Base-by-base conservation (phyloP, 2,329 filamentous ascomycete genomes). In the Penicillium sp. region DNA sequence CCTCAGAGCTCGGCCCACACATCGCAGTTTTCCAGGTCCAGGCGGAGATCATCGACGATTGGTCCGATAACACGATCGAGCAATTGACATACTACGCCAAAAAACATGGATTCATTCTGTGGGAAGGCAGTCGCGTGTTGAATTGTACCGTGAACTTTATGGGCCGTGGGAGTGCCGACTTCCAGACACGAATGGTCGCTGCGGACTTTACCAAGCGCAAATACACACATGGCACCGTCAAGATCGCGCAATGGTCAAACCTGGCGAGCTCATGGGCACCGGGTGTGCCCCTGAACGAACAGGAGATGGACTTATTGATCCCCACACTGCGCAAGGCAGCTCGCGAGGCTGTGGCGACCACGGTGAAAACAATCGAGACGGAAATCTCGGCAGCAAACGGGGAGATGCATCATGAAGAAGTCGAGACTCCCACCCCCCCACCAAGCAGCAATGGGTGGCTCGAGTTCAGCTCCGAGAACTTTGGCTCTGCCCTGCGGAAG, bases 21-120 rank as follows among this genome's bases (percentile, higher is more conserved):
- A 82, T 83, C 48, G 80, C 78, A 54, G 65, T 83, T 27, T 69
- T 83, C 47, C 80, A 82, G 64, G 78, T 81, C 4, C 79, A 82
- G 59, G 79, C 78, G 47, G 80, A 83, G 64, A 80, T 80, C 45
- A 76, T 83, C 56, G 73, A 76, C 52, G 80, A 83, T 64, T 83
- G 80, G 73, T 75, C 73, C 11, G 75, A 78, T 50, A 72, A 77
- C 48, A 81, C 79, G 1, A 76, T 76, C 29, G 62, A 64, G 24
- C 61, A 66, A 44, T 59, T 72, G 46, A 64, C 55, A 18, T 54
- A 54, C 28, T 50, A 68, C 33, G 63, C 69, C n/a, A 68, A 62
- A 44, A 64, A 58, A 46, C 57, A 70, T 56, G 60, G 58, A 2
- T 72, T 72, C 46, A 48, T 72, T 28, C 55, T 72, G 41, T 72